A percentile compares a stretch with the other conserved stretches of the same genome.
These are phyloP conservation scores for Podila horticola DNA, from an alignment of 192 early-diverging fungal species.

Conservation along the genomic window DNA sequence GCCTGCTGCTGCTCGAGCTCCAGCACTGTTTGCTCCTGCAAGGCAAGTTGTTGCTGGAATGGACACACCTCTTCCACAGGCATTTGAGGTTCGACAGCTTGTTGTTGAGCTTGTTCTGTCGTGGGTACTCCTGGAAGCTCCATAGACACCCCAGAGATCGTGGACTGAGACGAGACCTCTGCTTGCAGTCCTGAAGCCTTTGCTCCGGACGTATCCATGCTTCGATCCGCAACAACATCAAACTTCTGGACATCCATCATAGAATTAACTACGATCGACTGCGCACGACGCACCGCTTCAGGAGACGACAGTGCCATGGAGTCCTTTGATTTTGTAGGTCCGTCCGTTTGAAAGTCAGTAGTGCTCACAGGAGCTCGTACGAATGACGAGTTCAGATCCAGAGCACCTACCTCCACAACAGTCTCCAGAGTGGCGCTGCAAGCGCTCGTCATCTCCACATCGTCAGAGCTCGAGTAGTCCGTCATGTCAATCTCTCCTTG, in stretches of 20 bases:
- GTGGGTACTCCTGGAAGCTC: background rate
- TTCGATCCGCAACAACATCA: background rate
- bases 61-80: background rate
- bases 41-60: conserved; percentile 29
- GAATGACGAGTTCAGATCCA: background rate
- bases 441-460: background rate
- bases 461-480: background rate
- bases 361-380: background rate
- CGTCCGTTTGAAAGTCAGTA: background rate
- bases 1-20: background rate
- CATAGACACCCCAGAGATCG: background rate
- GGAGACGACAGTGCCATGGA: background rate
- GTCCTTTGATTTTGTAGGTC: background rate
- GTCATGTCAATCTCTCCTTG: background rate
- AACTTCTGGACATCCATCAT: conserved; percentile 11
- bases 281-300: background rate
- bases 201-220: too few species aligned
- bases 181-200: background rate
- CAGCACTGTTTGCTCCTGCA: conserved; percentile 14
- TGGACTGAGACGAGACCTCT: too few species aligned
- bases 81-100: background rate
- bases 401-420: background rate
- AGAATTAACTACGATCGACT: background rate
- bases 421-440: background rate
- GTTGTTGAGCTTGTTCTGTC: background rate